Evolutionary conservation across 371 early-diverging fungal species (phyloP).

Genomic region (Syncephalastrum monosporum): DNA sequence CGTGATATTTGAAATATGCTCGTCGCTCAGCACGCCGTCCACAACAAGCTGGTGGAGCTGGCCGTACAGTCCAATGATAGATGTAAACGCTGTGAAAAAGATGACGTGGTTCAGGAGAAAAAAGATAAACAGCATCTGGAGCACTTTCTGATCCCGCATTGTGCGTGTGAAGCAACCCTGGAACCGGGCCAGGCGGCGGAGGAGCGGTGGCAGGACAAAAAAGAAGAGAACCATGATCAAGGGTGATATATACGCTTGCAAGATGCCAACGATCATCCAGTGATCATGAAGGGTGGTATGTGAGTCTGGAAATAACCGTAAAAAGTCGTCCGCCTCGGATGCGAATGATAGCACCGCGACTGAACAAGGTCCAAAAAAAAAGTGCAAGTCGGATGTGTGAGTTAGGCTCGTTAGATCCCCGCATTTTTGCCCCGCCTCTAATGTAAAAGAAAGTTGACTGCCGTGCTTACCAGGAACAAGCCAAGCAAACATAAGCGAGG

Average conservation of each 20-base stretch:
- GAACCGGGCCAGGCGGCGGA: conserved; percentile 59
- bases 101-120: conserved; percentile 66
- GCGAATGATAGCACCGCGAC: conserved; percentile 54
- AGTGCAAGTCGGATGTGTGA: too few relatives aligned
- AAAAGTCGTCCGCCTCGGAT: conserved; percentile 57
- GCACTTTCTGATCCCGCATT: conserved; percentile 59
- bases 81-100: conserved; percentile 54
- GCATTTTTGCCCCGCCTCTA: too few relatives aligned
- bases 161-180: conserved; percentile 72
- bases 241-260: conserved; percentile 71
- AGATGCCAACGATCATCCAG: conserved; percentile 48
- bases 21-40: conserved; percentile 12
- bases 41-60: conserved; percentile 35
- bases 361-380: neutral
- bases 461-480: conserved; percentile 43
- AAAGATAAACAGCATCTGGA: conserved; percentile 72
- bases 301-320: conserved; percentile 48
- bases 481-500: conserved; percentile 59
- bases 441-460: too few relatives aligned
- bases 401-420: too few relatives aligned
- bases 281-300: conserved; percentile 37
- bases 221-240: conserved; percentile 62
- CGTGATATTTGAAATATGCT: conserved; percentile 19
- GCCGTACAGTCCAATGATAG: conserved; percentile 50
- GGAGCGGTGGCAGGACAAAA: conserved; percentile 58